Base-by-base conservation (phyloP, 768 basidiomycete species). In the Phaffia tasmanica region DNA sequence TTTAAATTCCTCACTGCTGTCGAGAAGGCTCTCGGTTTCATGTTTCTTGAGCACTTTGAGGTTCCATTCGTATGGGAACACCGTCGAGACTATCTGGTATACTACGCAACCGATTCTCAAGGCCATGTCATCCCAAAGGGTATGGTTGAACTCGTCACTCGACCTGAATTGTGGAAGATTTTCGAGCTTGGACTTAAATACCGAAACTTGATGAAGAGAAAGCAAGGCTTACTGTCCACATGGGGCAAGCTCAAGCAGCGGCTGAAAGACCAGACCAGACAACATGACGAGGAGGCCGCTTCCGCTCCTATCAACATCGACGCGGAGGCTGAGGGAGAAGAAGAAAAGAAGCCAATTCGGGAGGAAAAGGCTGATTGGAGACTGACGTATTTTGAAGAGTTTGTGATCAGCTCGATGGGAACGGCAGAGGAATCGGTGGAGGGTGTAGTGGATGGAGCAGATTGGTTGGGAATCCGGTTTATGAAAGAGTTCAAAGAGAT, bases 1-100 rank as follows among this genome's bases (percentile, higher is more conserved):
- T 21, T 46, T 11, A 7, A 25, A 2, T 68, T 63, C 48, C 32
- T 68, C 19, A 55, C n/a, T 8, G 88, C 92, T 3, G 88, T 98
- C 67, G 84, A 86, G 1, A 83, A 81, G 70, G 84, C 86, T 57
- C 80, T 99, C 47, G 81, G 84, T 46, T 88, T 84, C 74, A 80
- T 98, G 63, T 93, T 98, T 76, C 77, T 89, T 59, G 84, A 90
- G 53, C 84, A 89, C 72, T 86, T 88, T 70, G 95, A 99, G 75
- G 93, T 97, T 8, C 91, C 95, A 0, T 93, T 91, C 77, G 85
- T 98, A 69, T 95, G 88, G 87, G 84, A 85, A 21, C 90, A 97
- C 79, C 89, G 88, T 72, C 83, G 88, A 48, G 95, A 99, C 75
- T 86, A 88, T 73, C 86, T 98, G 72, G 84, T 85, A 56, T 35